Conservation (phyloP, 768 basidiomycete species). For the Auriscalpium microsporum region DNA sequence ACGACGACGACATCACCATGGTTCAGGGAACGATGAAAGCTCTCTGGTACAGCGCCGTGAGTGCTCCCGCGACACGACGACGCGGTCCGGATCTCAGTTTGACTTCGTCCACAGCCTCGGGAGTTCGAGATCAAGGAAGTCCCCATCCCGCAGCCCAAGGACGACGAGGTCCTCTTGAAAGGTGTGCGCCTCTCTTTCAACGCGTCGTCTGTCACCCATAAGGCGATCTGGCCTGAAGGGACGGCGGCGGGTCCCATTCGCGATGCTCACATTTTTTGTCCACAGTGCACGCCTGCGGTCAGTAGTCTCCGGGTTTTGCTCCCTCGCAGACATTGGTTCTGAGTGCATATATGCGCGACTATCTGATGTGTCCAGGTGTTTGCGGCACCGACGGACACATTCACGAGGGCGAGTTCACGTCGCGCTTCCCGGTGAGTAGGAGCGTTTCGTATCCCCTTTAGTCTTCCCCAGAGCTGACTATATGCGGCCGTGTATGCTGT, state of each 20-base stretch:
- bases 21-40: conserved; percentile 65
- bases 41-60: conserved; percentile 60
- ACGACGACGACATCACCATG: conserved; percentile 26
- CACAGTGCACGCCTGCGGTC: conserved; percentile 21
- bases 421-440: conserved; percentile 53
- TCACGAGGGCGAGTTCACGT: conserved; percentile 58
- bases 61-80: conserved; percentile 6
- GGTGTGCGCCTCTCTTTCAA: conserved; percentile 26
- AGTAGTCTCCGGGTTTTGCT: background rate
- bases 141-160: conserved; percentile 54
- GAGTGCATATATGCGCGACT: background rate
- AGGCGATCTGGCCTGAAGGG: background rate
- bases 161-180: conserved; percentile 71
- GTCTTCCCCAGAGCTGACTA: background rate
- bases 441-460: too few species aligned
- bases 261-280: background rate
- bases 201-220: background rate
- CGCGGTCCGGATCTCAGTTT: conserved; percentile 2
- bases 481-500: background rate
- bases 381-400: conserved; percentile 66
- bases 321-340: background rate
- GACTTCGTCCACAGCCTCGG: conserved; percentile 38
- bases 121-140: conserved; percentile 62
- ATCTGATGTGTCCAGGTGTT: conserved; percentile 33
- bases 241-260: too few species aligned